These are phyloP conservation scores for Suhomyces xylopsoci DNA, from an alignment of 805 yeast genomes.

Conservation along the genomic window DNA sequence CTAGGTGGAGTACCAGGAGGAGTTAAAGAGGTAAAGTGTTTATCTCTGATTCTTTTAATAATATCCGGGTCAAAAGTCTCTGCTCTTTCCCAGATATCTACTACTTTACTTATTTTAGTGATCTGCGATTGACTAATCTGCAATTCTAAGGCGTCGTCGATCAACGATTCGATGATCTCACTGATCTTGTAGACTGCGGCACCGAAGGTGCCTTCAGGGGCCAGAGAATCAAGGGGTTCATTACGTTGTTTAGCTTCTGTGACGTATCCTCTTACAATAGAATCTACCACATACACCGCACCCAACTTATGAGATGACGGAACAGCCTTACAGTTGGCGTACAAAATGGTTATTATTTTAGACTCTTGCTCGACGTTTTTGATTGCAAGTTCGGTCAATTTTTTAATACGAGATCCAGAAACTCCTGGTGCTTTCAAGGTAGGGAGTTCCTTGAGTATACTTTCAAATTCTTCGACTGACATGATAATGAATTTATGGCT, in stretches of 20 bases:
- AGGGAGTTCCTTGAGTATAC: conserved; percentile 47
- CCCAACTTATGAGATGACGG: conserved; percentile 86
- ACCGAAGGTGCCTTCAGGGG: conserved; percentile 69
- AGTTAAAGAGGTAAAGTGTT: conserved; percentile 61
- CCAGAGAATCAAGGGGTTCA: conserved; percentile 44
- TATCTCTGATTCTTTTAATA: conserved; percentile 54
- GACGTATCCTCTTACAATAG: conserved; percentile 80
- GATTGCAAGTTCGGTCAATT: conserved; percentile 74
- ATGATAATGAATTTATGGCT: conserved; percentile 8
- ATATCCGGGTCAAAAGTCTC: conserved; percentile 64
- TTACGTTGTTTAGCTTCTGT: conserved; percentile 65
- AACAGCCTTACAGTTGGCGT: conserved; percentile 65
- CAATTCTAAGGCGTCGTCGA: conserved; percentile 60
- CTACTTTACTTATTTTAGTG: conserved; percentile 76
- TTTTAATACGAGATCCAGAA: conserved; percentile 91
- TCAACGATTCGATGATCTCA: conserved; percentile 57
- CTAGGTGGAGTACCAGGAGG: conserved; percentile 64
- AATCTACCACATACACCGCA: conserved; percentile 85
- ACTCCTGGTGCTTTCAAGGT: conserved; percentile 83
- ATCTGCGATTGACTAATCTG: conserved; percentile 50
- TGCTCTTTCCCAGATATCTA: conserved; percentile 90
- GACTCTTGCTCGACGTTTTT: conserved; percentile 60
- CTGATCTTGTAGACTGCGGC: conserved; percentile 68
- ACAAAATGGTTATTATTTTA: conserved; percentile 54
- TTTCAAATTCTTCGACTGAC: conserved; percentile 49